Conservation (phyloP, 164 flowering plant species). For the Paratinospora sagittata region DNA sequence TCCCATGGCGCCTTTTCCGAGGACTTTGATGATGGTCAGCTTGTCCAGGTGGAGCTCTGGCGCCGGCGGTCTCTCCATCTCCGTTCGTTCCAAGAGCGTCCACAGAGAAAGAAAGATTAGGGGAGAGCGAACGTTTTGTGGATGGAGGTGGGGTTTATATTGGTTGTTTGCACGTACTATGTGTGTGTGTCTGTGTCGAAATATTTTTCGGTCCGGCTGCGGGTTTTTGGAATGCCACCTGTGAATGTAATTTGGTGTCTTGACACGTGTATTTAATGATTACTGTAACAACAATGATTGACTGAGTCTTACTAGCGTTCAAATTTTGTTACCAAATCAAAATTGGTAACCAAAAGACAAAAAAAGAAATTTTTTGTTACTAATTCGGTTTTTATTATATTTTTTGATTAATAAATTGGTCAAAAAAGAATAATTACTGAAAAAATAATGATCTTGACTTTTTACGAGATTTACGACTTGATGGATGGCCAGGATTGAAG, state of each 20-base stretch:
- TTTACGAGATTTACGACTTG: too few relatives aligned
- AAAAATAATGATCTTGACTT: too few relatives aligned
- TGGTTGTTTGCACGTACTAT: background rate
- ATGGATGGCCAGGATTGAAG: background rate
- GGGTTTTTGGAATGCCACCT: background rate
- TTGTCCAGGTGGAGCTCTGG: conserved; percentile 39
- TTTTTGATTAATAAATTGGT: too few relatives aligned
- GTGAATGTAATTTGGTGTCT: background rate
- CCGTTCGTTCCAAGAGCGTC: background rate
- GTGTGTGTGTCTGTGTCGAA: background rate
- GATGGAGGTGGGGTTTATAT: background rate
- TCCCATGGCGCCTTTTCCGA: conserved; percentile 93
- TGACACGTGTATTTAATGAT: too few relatives aligned
- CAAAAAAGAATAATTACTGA: too few relatives aligned
- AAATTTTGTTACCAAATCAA: background rate
- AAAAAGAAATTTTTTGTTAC: too few relatives aligned
- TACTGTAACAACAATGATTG: background rate
- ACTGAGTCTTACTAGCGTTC: background rate
- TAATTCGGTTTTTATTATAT: too few relatives aligned
- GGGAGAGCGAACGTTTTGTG: background rate
- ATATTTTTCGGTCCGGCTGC: background rate
- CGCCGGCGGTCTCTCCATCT: conserved; percentile 14
- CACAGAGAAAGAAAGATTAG: conserved; percentile 6
- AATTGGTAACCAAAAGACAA: background rate
- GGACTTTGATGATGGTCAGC: conserved; percentile 47